Base-by-base conservation (phyloP, 805 yeast species). In the Zygoascus ofunaensis region DNA sequence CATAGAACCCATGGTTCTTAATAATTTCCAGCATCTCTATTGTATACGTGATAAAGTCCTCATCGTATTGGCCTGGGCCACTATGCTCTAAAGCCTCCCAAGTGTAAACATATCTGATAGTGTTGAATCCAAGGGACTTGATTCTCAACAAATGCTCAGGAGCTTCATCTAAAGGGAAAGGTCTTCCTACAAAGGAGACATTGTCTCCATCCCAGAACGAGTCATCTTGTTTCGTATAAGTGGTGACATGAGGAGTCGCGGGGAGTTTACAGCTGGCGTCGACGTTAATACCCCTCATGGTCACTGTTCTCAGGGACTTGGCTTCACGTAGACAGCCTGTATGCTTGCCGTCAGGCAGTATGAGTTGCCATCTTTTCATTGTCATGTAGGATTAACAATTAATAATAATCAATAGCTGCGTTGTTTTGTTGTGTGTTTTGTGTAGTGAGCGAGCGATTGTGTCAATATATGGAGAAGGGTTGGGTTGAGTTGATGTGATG, bases 61-160 rank as follows among this genome's bases (percentile, higher is more conserved):
- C 79, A 61, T 87, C 96, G 59, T 84, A 87, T 8, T 61, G 59
- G 0, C 83, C 92, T 0, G 97, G 97, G 0, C 94, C 95, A 45
- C 64, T 68, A 54, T 87, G 95, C 59, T 89, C 96, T 7, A 87
- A 57, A 0, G 96, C 90, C 56, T 87, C 97, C 96, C 96, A 87
- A 1, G 92, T 81, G 40, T 84, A 68, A n/a, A 86, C 68, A 57
- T 78, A 83, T 47, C 97, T 65, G 21, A 89, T 71, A 5, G 82
- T 72, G 58, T 87, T 87, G 62, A 72, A 86, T 2, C 97, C 97
- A 72, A 89, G 74, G 2, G 80, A 69, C 57, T 80, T 82, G 57
- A 87, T 75, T 45, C 95, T 66, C 14, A 59, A 66, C 34, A 85
- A 68, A 59, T 87, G 96, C 41, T 60, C 67, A 46, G 70, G 77